Evolutionary conservation across 2,329 filamentous ascomycete genomes (phyloP).

Genomic region (Ustilaginoidea virens): DNA sequence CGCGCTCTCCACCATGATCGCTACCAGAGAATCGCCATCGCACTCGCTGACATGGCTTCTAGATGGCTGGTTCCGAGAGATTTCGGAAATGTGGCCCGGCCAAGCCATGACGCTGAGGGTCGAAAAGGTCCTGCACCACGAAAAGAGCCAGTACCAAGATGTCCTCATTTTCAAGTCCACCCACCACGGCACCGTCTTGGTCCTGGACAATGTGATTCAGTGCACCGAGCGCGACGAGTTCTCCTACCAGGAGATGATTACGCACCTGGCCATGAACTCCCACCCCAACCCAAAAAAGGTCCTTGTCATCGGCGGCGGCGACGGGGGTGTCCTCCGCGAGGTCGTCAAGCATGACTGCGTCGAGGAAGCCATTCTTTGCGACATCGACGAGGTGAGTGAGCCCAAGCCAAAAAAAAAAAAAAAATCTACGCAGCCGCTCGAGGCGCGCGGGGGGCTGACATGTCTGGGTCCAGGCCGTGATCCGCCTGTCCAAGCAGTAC

Average conservation of each 20-base stretch:
- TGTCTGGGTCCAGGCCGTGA: conserved; percentile 60
- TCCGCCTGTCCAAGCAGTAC: conserved; percentile 96
- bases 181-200: conserved; percentile 89
- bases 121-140: conserved; percentile 95
- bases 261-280: conserved; percentile 93
- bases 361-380: conserved; percentile 90
- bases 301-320: conserved; percentile 92
- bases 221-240: conserved; percentile 98
- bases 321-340: conserved; percentile 94
- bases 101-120: conserved; percentile 98
- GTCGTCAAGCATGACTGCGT: conserved; percentile 98
- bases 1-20: no score
- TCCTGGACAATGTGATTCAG: conserved; percentile 98
- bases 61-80: conserved; percentile 99
- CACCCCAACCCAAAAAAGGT: conserved; percentile 98
- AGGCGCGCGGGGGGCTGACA: neutral
- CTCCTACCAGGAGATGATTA: conserved; percentile 99
- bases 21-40: no score
- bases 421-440: neutral
- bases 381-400: conserved; percentile 72
- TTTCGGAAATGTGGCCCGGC: conserved; percentile 96
- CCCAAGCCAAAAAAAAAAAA: no score
- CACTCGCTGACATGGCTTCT: neutral
- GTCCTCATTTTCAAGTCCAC: conserved; percentile 97
- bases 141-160: conserved; percentile 98